Percentiles rank a stretch among this genome's conserved stretches.
phyloP scores from a whole-genome alignment of 352 stramenopile species.

The Phytophthora brassicae region DNA sequence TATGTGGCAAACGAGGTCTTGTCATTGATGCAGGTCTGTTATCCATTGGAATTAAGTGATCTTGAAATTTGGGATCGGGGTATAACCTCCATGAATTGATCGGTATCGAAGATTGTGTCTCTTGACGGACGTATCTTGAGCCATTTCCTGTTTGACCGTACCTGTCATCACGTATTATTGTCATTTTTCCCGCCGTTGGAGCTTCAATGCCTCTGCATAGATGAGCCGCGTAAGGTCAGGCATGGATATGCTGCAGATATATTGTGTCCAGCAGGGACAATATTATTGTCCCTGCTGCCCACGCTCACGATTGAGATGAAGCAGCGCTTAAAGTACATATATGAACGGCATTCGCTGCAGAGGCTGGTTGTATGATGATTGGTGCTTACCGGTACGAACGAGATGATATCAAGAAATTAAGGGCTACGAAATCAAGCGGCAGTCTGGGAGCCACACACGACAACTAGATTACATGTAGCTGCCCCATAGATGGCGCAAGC shows the following conservation, averaged over 20 bases:
- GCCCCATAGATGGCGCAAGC: neutral
- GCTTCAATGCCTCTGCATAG: slow-evolving; percentile 7
- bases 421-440: neutral
- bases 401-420: no score
- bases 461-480: no score
- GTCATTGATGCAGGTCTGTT: neutral
- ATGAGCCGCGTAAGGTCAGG: slow-evolving; percentile 27
- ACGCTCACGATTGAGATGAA: neutral
- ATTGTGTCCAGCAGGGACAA: no score
- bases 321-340: neutral
- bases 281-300: neutral
- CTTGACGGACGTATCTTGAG: neutral
- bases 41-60: slow-evolving; percentile 10
- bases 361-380: neutral
- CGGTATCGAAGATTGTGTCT: neutral
- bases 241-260: neutral
- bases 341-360: no score
- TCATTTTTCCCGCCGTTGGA: slow-evolving; percentile 29
- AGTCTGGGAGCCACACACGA: neutral
- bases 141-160: slow-evolving; percentile 18
- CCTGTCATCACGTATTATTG: slow-evolving; percentile 15
- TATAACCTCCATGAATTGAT: slow-evolving; percentile 12
- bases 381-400: neutral
- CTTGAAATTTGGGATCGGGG: neutral
- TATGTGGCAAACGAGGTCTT: neutral